Percentiles rank a stretch among this genome's conserved stretches.
These are phyloP conservation scores for Trichoderma reesei DNA, from an alignment of 495 filamentous ascomycete species.

Conservation along the genomic window DNA sequence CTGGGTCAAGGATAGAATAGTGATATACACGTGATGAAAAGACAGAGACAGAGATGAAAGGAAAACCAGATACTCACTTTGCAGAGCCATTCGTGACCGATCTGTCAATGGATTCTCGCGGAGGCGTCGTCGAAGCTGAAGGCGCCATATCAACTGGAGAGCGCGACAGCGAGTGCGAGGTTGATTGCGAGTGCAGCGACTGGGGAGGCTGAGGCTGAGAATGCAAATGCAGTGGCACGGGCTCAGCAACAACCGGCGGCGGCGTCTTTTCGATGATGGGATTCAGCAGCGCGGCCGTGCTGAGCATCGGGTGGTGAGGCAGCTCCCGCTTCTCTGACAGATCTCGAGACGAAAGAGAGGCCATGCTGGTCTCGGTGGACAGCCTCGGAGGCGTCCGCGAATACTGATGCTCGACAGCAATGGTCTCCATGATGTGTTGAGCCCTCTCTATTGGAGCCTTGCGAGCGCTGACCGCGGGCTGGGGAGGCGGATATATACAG, in stretches of 20 bases:
- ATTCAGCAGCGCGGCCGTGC: background rate
- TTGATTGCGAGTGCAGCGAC: background rate
- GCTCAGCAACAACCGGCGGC: background rate
- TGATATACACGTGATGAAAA: background rate
- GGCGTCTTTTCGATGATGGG: background rate
- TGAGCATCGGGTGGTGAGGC: background rate
- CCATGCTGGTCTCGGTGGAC: background rate
- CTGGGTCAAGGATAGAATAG: background rate
- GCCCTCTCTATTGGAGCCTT: background rate
- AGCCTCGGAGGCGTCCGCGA: background rate
- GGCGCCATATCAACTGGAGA: background rate
- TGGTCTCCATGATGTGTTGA: background rate
- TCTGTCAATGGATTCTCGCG: background rate
- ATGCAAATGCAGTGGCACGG: background rate
- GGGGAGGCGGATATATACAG: background rate
- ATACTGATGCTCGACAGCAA: background rate
- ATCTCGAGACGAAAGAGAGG: background rate
- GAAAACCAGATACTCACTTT: background rate
- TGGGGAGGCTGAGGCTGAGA: background rate
- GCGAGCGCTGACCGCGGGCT: background rate
- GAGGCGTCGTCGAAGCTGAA: background rate
- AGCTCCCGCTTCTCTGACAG: background rate
- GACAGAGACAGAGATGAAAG: background rate
- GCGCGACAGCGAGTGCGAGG: background rate
- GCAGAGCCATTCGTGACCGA: background rate